Evolutionary conservation across 768 basidiomycete genomes (phyloP).

Genomic region (Porphyrellus cyaneotinctus): DNA sequence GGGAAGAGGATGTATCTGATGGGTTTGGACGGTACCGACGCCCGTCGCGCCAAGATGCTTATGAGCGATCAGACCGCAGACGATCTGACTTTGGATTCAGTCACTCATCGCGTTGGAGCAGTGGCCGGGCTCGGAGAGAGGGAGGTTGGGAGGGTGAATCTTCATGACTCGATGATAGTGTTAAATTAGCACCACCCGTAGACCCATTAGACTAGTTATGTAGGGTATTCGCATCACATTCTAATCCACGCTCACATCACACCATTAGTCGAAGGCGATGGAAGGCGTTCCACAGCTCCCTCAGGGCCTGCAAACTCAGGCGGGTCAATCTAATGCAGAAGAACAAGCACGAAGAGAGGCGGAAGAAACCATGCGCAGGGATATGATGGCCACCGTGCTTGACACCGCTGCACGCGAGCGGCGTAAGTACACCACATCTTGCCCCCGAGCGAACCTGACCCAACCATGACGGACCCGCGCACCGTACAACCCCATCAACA

Average conservation of each 20-base stretch:
- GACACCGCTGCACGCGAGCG: slow-evolving; percentile 78
- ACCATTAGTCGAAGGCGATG: slow-evolving; percentile 12
- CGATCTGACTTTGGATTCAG: slow-evolving; percentile 6
- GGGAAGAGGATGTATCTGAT: background rate
- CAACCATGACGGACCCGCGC: too few species aligned
- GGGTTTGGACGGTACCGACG: background rate
- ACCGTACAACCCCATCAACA: slow-evolving; percentile 33
- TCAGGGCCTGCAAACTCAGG: slow-evolving; percentile 27
- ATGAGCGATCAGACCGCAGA: slow-evolving; percentile 1
- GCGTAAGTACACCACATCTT: slow-evolving; percentile 40
- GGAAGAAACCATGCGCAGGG: slow-evolving; percentile 73
- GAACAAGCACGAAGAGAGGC: slow-evolving; percentile 53
- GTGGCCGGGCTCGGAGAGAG: slow-evolving; percentile 1
- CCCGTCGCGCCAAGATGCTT: slow-evolving; percentile 1
- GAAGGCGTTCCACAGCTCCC: slow-evolving; percentile 25
- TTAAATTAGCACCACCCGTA: background rate
- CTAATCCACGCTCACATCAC: slow-evolving; percentile 4
- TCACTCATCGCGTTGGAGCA: slow-evolving; percentile 2
- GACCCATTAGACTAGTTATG: background rate
- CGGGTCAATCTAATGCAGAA: slow-evolving; percentile 48
- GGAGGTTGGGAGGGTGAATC: background rate
- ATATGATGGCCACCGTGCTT: slow-evolving; percentile 73
- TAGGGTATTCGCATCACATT: background rate
- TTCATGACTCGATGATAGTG: background rate
- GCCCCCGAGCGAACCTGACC: background rate